Base-by-base conservation (phyloP, 2,329 filamentous ascomycete genomes). In the Sarocladium brachiariae region DNA sequence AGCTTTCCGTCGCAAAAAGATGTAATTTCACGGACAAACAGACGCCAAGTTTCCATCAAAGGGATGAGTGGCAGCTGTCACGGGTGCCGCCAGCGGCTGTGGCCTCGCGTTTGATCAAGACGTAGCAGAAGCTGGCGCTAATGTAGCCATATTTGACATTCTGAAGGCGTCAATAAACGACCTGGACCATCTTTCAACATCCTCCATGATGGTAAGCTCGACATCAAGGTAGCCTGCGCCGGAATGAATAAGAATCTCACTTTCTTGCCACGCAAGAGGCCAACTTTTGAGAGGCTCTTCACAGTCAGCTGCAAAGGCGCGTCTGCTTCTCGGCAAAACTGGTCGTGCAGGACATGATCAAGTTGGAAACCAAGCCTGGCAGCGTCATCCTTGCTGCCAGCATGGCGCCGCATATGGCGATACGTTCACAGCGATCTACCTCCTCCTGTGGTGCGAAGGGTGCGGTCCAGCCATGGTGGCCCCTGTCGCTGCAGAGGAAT, bases 291-390 rank as follows among this genome's bases (percentile, higher is more conserved):
- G 57, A 72, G 71, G 49, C 75, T 81, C 18, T 81, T 86, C 57
- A 71, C 73, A 46, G 80, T 86, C 50, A 86, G 86, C 56, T 80
- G 85, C 52, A 83, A 83, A 64, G 76, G 77, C 3, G 75, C 86
- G 38, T 87, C n/a, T n/a, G n/a, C n/a, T n/a, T n/a, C n/a, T 78
- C 78, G 0, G 76, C 75, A 0, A 71, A 77, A 55, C 56, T 73
- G 8, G 74, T 72, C 2, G 74, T 74, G 0, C 67, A 70, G 51
- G 68, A 71, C 24, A 78, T 80, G 70, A 74, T 78, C 27, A 63
- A 66, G 1, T 78, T 73, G 54, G 69, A 69, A 2, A 77, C 75
- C 1, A 70, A 69, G 50, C 68, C 68, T 49, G 75, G 76, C 1
- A 76, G 74, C 51, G 78, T 79, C 49, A 66, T 80, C 10, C 60